Base-by-base conservation (phyloP, 352 stramenopile genomes). In the Phytophthora multivora region DNA sequence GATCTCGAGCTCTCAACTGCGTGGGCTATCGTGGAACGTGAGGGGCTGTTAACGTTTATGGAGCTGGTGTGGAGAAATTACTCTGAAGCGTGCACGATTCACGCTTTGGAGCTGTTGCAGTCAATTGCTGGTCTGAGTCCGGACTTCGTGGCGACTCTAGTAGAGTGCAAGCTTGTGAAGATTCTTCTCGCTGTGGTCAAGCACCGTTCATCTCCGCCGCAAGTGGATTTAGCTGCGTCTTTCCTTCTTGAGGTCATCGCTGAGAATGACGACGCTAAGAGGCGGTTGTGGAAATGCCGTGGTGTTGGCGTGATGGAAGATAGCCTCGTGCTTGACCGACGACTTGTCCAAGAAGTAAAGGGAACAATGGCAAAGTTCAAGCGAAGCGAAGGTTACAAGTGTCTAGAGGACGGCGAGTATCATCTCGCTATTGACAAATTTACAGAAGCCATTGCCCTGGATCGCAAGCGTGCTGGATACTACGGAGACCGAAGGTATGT, bases 341-440 rank as follows among this genome's bases (percentile, higher is more conserved):
- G 77, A 16, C 66, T 87, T 18, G 71, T 87, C 2, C 77, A 87
- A 55, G 77, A 87, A 46, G 59, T 87, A n/a, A 87, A 87, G 43
- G 73, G 69, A n/a, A 83, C 75, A 30, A 71, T 87, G 54, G 77
- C 75, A 16, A 87, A 87, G 42, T 85, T 76, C 39, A 87, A 87
- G 52, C 66, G 75, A 54, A 92, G 75, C 18, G 90, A 98, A 79
- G 95, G 95, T 31, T 97, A 97, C 63, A 82, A 80, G 35, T 93
- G 93, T 66, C 91, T 98, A 48, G 95, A 97, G 63, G 66, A 81
- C 23, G 88, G 89, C 10, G 84, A 98, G 56, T 97, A 95, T 65
- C 74, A 75, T 6, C 57, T 90, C 11, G 95, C 95, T 19, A 97
- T 98, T 48, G 83, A 86, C 31, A 97, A 97, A 43, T 98, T 98